These are phyloP conservation scores for Saccharomycopsis vini DNA, from an alignment of 805 yeast genomes.

Conservation along the genomic window DNA sequence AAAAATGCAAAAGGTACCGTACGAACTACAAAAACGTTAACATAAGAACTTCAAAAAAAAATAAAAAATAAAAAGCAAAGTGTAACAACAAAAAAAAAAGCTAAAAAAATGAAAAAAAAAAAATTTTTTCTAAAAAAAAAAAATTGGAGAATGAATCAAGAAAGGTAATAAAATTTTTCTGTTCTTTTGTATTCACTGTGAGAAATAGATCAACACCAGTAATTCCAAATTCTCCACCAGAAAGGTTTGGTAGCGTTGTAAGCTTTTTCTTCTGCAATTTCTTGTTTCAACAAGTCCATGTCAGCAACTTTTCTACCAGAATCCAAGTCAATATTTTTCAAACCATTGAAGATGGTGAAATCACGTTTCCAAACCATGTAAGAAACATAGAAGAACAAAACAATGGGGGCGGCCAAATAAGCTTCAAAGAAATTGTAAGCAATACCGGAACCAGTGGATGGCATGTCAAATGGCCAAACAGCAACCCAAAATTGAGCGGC, in stretches of 20 bases:
- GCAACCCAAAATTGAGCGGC: slow-evolving; percentile 81
- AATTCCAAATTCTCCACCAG: slow-evolving; percentile 34
- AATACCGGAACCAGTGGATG: slow-evolving; percentile 42
- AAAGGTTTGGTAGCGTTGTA: slow-evolving; percentile 35
- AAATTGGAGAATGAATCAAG: not conserved
- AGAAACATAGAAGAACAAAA: slow-evolving; percentile 44
- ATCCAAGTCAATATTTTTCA: slow-evolving; percentile 49
- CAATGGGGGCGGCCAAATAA: slow-evolving; percentile 57
- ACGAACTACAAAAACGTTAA: not conserved
- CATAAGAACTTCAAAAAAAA: not conserved
- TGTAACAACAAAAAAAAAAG: not conserved
- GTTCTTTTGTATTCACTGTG: not conserved
- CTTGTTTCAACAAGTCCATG: slow-evolving; percentile 42
- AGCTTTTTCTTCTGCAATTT: slow-evolving; percentile 44
- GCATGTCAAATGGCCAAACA: slow-evolving; percentile 62
- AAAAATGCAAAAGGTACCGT: no score
- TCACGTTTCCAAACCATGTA: slow-evolving; percentile 48
- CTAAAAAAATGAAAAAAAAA: not conserved
- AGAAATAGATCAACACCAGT: slow-evolving; percentile 51
- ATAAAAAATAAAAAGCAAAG: not conserved
- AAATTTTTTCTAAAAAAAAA: not conserved
- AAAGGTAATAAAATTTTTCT: no score
- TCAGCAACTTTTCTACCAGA: slow-evolving; percentile 55
- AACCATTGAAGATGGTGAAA: slow-evolving; percentile 34
- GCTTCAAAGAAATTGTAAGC: slow-evolving; percentile 55